Evolutionary conservation across 306 rosid species (phyloP).

Genomic region (Geum urbanum): DNA sequence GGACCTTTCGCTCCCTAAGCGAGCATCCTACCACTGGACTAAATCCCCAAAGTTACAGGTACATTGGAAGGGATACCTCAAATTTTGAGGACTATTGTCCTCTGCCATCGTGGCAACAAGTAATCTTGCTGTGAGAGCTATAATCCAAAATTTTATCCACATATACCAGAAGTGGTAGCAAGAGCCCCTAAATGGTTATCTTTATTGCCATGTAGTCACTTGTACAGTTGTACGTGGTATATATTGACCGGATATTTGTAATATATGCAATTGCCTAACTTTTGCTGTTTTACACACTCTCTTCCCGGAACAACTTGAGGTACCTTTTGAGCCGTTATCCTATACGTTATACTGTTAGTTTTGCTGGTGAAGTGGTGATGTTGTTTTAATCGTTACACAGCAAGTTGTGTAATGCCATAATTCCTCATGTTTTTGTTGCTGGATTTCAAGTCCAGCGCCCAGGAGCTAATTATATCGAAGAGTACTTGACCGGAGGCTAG

Average conservation of each 20-base stretch:
- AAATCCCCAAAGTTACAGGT: slow-evolving; percentile 9
- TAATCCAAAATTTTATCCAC: slow-evolving; percentile 2
- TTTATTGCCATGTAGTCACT: not conserved
- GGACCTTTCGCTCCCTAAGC: slow-evolving; percentile 37
- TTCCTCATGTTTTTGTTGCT: not conserved
- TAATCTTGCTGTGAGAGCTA: not conserved
- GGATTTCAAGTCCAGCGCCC: not conserved
- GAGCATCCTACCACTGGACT: slow-evolving; percentile 37
- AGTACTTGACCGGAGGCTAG: too few species aligned
- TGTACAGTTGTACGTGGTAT: not conserved
- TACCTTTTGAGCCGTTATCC: slow-evolving; percentile 2
- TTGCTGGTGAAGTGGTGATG: not conserved
- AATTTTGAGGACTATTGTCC: slow-evolving; percentile 4
- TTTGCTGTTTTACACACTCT: slow-evolving; percentile 12
- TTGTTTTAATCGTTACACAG: not conserved
- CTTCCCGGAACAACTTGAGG: not conserved
- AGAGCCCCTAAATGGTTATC: not conserved
- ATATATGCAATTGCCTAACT: slow-evolving; percentile 4
- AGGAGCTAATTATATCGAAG: too few species aligned
- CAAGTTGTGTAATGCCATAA: too few species aligned
- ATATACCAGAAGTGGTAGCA: not conserved
- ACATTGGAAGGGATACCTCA: not conserved
- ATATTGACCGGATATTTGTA: not conserved
- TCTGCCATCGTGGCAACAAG: not conserved
- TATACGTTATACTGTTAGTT: not conserved